Conservation (phyloP, 129 eudicot genomes). For the Lonicera japonica region DNA sequence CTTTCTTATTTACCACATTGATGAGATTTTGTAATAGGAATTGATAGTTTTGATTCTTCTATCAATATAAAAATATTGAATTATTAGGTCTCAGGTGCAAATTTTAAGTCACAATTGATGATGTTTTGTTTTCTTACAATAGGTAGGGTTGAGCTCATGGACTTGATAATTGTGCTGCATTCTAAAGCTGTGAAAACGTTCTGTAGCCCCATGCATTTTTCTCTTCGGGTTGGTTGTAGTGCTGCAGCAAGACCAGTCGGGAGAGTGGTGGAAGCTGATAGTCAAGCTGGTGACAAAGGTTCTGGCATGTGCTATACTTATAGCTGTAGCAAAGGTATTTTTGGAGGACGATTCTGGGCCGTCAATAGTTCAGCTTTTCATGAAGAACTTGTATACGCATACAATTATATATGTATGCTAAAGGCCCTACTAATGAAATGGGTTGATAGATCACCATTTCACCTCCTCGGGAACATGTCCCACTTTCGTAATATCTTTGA, state of each 20-base stretch:
- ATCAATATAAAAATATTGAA: neutral
- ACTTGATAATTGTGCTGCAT: conserved; percentile 94
- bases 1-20: no score
- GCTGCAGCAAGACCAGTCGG: conserved; percentile 98
- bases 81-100: neutral
- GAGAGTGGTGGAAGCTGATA: conserved; percentile 92
- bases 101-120: conserved; percentile 7
- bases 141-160: conserved; percentile 98
- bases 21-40: no score
- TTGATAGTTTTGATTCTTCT: neutral
- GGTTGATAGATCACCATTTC: no score
- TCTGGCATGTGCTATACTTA: conserved; percentile 98
- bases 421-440: no score
- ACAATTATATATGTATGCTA: no score
- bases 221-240: conserved; percentile 99
- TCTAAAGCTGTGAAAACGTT: conserved; percentile 90
- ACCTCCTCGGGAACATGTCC: no score
- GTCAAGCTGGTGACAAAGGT: conserved; percentile 94
- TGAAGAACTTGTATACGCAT: no score
- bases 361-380: no score
- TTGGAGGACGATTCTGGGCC: no score
- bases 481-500: no score
- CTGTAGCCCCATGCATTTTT: conserved; percentile 95
- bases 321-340: conserved; percentile 96
- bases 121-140: conserved; percentile 6